Base-by-base conservation (phyloP, 495 filamentous ascomycete species). In the Oleoguttula mirabilis region DNA sequence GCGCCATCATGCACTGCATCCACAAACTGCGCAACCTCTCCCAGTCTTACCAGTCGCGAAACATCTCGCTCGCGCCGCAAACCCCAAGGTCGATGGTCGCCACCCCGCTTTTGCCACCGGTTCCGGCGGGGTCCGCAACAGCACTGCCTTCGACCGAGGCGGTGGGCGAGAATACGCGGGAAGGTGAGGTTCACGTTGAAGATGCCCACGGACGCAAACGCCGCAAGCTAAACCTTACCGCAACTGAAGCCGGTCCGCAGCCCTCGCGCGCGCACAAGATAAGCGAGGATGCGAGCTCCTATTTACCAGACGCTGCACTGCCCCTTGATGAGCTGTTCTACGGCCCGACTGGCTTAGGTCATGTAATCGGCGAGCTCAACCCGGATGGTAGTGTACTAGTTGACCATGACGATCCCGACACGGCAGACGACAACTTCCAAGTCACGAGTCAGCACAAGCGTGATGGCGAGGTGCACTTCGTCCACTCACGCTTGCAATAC, bases 1-100 rank as follows among this genome's bases (percentile, higher is more conserved):
- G 55, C 31, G 64, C 57, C 14, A 48, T 80, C 10, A 53, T 64
- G 11, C 56, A 55, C 34, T 68, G 68, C 16, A 67, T 77, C 44
- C 41, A 55, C 5, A 63, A 65, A 41, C 62, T 78, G 2, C 64
- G 60, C 24, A 32, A 34, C 1, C 43, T 41, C 10, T 77, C 73
- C 2, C 16, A 45, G 1, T 66, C 68, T 39, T 74, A 63, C 39
- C 23, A 35, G 15, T 28, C 32, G 2, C 33, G 30, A 21, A 6
- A 11, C 22, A 14, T 21, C 4, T 7, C 1, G 12, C 28, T 8
- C 2, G 16, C 10, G 7, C 46, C 32, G 8, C 20, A 39, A 12
- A 40, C 46, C 15, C 40, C 46, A 33, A 25, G 19, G 1, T 41
- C 47, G 20, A 5, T 20, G 8, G 16, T 33, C 12, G 30, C 12